These are phyloP conservation scores for Prototheca wickerhamii DNA, from an alignment of 163 green algal species.

Conservation along the genomic window DNA sequence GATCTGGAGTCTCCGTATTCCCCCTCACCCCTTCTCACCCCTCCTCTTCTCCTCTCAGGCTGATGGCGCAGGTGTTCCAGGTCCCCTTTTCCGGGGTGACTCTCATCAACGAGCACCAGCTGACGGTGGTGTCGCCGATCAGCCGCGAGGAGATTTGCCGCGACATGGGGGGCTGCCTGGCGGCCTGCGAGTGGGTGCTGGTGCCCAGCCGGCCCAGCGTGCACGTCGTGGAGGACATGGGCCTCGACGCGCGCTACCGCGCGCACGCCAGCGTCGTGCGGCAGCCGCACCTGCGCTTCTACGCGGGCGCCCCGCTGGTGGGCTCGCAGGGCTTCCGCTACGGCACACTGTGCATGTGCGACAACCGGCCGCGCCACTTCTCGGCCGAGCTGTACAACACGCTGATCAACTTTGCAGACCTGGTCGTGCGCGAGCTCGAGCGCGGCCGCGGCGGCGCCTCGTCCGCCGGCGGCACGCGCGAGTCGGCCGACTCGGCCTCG, in stretches of 20 bases:
- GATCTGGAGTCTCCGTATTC: too few relatives aligned
- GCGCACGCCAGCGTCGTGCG: background rate
- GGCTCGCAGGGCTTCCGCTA: conserved; percentile 1
- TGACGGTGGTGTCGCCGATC: too few relatives aligned
- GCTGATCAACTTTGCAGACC: conserved; percentile 61
- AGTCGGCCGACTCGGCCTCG: background rate
- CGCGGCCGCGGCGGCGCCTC: conserved; percentile 6
- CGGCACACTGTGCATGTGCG: conserved; percentile 2
- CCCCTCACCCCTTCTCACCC: too few relatives aligned
- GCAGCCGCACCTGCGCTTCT: background rate
- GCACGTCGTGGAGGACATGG: background rate
- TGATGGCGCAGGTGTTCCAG: too few relatives aligned
- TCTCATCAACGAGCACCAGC: too few relatives aligned
- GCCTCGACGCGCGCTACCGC: background rate
- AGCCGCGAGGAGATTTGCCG: too few relatives aligned
- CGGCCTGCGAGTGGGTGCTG: conserved; percentile 2
- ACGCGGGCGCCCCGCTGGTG: background rate
- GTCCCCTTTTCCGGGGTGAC: too few relatives aligned
- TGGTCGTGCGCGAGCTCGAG: conserved; percentile 64
- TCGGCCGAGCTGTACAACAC: conserved; percentile 29
- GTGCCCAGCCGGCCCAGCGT: background rate
- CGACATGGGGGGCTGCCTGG: too few relatives aligned
- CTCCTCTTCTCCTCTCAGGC: too few relatives aligned
- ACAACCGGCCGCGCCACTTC: background rate
- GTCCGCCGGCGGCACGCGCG: background rate